phyloP scores from a whole-genome alignment of 352 stramenopile species.

The Pilasporangium apinafurcum region DNA sequence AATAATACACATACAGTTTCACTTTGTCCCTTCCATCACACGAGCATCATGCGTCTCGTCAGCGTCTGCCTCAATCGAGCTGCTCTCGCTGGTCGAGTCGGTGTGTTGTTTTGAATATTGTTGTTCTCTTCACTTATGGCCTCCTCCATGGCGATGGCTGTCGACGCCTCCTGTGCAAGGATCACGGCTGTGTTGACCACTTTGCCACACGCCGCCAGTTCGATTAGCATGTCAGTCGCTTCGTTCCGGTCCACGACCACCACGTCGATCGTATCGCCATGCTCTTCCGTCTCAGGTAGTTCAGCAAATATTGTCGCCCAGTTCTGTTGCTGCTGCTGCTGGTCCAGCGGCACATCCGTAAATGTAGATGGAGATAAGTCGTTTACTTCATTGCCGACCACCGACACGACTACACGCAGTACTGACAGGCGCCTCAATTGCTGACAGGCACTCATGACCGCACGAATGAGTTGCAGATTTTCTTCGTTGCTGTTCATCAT shows the following conservation, averaged over 20 bases:
- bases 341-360: no score
- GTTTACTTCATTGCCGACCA: constrained; percentile 14
- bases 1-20: no score
- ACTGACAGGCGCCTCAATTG: constrained; percentile 35
- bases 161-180: constrained; percentile 25
- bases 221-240: constrained; percentile 61
- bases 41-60: constrained; percentile 40
- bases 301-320: constrained; percentile 43
- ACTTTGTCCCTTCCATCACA: no score
- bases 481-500: constrained; percentile 55
- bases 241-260: constrained; percentile 52
- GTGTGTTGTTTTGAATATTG: constrained; percentile 13
- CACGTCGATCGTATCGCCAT: constrained; percentile 60
- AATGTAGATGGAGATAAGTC: no score
- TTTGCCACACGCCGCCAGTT: constrained; percentile 53
- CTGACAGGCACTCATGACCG: constrained; percentile 39
- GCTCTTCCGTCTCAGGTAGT: constrained; percentile 43
- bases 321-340: constrained; percentile 10
- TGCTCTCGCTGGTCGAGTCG: constrained; percentile 8
- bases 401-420: constrained; percentile 49
- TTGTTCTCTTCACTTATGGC: constrained; percentile 5
- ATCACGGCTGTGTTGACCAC: constrained; percentile 48
- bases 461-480: constrained; percentile 48
- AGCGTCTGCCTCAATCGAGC: constrained; percentile 25
- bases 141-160: constrained; percentile 34